A percentile compares a stretch with the other conserved stretches of the same genome.
These are phyloP conservation scores for Beta vulgaris DNA, from an alignment of 148 eudicot species.

Conservation along the genomic window DNA sequence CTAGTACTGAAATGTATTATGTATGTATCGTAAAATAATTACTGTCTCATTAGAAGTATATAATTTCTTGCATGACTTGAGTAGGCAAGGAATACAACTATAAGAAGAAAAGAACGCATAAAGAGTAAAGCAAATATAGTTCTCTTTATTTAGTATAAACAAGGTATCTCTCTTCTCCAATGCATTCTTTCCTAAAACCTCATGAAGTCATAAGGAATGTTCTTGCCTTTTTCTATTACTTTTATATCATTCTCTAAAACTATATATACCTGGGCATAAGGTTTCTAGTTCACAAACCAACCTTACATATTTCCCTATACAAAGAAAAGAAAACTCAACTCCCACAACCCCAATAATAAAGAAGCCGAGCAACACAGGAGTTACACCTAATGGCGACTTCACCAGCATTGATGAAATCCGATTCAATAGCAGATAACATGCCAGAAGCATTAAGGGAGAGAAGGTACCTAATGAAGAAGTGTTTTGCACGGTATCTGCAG, in stretches of 20 bases:
- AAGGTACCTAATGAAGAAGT: constrained; percentile 80
- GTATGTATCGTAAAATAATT: no score
- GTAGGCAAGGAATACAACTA: constrained; percentile 25
- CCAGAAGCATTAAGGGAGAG: constrained; percentile 79
- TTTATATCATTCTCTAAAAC: background rate
- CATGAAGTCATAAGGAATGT: constrained; percentile 37
- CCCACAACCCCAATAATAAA: background rate
- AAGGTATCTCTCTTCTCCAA: constrained; percentile 38
- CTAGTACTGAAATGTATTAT: no score
- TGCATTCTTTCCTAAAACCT: constrained; percentile 40
- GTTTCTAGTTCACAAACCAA: background rate
- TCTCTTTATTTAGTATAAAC: constrained; percentile 8
- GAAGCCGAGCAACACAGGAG: background rate
- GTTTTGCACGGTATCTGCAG: constrained; percentile 60
- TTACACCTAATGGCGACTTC: constrained; percentile 31
- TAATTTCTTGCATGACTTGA: constrained; percentile 33
- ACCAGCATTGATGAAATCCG: constrained; percentile 55
- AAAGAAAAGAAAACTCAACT: background rate
- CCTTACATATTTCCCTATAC: background rate
- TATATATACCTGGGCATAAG: constrained; percentile 1
- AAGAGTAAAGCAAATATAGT: background rate
- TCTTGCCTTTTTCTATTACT: constrained; percentile 18
- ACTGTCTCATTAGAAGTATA: no score
- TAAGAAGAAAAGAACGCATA: constrained; percentile 6
- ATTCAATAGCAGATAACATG: constrained; percentile 71